Evolutionary conservation across 2,329 filamentous ascomycete genomes (phyloP).

Genomic region (Xylariomycetidae sp.): DNA sequence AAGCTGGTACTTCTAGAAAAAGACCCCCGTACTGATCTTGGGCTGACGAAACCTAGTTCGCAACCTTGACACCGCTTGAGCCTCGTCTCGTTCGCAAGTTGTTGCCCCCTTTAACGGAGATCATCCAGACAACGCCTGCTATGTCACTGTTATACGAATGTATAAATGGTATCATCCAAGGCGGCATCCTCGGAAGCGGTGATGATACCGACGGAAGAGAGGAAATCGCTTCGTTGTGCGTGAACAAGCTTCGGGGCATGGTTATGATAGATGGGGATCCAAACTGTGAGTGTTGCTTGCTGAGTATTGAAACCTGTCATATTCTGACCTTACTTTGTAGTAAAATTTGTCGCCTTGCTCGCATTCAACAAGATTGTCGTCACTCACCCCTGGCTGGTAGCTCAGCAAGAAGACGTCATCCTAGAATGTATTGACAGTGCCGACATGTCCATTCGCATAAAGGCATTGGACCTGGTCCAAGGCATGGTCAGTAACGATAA

Average conservation of each 20-base stretch:
- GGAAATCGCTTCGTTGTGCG: slow-evolving; percentile 87
- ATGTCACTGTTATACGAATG: slow-evolving; percentile 99
- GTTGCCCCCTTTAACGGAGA: slow-evolving; percentile 81
- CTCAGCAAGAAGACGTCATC: slow-evolving; percentile 92
- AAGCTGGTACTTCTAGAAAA: slow-evolving; percentile 75
- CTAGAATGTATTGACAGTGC: slow-evolving; percentile 92
- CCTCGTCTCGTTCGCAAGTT: slow-evolving; percentile 88
- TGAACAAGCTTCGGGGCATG: slow-evolving; percentile 90
- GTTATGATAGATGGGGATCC: slow-evolving; percentile 89
- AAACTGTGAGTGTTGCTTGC: slow-evolving; percentile 61
- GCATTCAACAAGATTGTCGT: slow-evolving; percentile 93
- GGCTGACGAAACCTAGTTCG: slow-evolving; percentile 60
- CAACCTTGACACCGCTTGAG: slow-evolving; percentile 86
- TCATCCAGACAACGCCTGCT: slow-evolving; percentile 90
- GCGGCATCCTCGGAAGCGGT: slow-evolving; percentile 81
- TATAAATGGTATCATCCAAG: slow-evolving; percentile 97
- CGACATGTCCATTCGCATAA: slow-evolving; percentile 91
- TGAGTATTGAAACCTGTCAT: slow-evolving; percentile 7
- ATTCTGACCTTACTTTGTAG: slow-evolving; percentile 38
- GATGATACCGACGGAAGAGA: slow-evolving; percentile 79
- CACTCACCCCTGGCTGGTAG: slow-evolving; percentile 83
- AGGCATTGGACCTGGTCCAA: slow-evolving; percentile 85
- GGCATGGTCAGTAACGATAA: slow-evolving; percentile 92
- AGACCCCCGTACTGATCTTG: slow-evolving; percentile 1
- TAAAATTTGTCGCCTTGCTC: slow-evolving; percentile 94